These are phyloP conservation scores for Andrographis paniculata DNA, from an alignment of 305 asterid species.

Conservation along the genomic window DNA sequence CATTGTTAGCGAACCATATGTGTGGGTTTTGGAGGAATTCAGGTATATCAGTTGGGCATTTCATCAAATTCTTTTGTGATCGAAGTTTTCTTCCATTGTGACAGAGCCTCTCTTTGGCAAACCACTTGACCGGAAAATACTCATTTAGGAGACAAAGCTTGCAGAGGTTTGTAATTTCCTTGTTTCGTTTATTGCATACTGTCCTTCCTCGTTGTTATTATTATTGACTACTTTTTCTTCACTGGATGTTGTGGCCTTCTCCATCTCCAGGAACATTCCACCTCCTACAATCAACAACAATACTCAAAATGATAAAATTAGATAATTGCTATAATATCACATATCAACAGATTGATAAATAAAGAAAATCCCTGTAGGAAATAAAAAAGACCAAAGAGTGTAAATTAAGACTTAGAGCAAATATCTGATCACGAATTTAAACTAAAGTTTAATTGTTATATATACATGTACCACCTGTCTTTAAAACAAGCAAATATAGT, in stretches of 20 bases:
- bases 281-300: constrained; percentile 42
- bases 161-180: constrained; percentile 58
- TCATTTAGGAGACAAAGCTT: constrained; percentile 53
- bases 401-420: too few species aligned
- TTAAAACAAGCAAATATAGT: too few species aligned
- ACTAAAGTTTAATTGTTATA: too few species aligned
- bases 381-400: too few species aligned
- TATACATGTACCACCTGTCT: too few species aligned
- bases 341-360: too few species aligned
- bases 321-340: not conserved
- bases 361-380: too few species aligned
- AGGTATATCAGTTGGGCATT: constrained; percentile 57
- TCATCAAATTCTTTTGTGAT: constrained; percentile 48
- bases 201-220: constrained; percentile 39
- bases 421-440: too few species aligned
- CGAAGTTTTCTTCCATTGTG: constrained; percentile 59
- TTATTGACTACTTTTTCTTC: constrained; percentile 36
- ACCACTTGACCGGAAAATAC: constrained; percentile 65
- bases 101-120: constrained; percentile 50
- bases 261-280: constrained; percentile 58
- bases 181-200: constrained; percentile 31
- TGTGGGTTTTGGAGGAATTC: constrained; percentile 64
- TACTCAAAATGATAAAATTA: not conserved
- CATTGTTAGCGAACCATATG: too few species aligned
- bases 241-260: constrained; percentile 58